Conservation (phyloP, 2,329 filamentous ascomycete genomes). For the Beauveria varroae region DNA sequence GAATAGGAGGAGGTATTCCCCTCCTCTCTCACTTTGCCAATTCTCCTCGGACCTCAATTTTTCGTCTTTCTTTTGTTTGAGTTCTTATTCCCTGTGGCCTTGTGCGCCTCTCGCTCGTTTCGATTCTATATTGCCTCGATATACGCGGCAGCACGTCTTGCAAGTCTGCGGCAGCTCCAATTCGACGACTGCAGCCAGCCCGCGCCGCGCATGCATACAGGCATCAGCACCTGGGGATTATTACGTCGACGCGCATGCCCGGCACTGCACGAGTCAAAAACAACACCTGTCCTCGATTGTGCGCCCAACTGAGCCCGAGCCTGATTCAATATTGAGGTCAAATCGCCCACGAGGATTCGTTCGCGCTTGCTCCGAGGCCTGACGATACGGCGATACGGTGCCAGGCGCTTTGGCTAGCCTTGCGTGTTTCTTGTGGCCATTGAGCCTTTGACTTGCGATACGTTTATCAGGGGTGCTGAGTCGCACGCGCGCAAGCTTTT, state of each 20-base stretch:
- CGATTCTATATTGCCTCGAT: background rate
- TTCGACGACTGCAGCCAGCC: background rate
- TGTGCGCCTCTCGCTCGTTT: background rate
- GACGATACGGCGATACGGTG: background rate
- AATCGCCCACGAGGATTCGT: background rate
- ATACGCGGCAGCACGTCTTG: background rate
- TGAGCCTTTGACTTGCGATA: background rate
- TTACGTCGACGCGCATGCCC: conserved; percentile 4
- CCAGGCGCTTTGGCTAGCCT: background rate
- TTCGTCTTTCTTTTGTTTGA: background rate
- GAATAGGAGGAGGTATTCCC: background rate
- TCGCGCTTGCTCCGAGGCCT: background rate
- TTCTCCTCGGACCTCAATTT: background rate
- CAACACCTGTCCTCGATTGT: background rate
- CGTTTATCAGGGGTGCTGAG: background rate
- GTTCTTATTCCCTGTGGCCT: background rate
- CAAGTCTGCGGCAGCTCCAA: background rate
- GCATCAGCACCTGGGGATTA: background rate
- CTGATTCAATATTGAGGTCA: background rate
- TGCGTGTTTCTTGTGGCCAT: background rate
- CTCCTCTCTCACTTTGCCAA: background rate
- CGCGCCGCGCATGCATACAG: background rate
- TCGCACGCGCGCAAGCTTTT: background rate
- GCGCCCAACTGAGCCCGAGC: background rate
- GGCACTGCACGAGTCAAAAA: background rate